Base-by-base conservation (phyloP, 805 yeast genomes). In the Debaryomyces maramus region DNA sequence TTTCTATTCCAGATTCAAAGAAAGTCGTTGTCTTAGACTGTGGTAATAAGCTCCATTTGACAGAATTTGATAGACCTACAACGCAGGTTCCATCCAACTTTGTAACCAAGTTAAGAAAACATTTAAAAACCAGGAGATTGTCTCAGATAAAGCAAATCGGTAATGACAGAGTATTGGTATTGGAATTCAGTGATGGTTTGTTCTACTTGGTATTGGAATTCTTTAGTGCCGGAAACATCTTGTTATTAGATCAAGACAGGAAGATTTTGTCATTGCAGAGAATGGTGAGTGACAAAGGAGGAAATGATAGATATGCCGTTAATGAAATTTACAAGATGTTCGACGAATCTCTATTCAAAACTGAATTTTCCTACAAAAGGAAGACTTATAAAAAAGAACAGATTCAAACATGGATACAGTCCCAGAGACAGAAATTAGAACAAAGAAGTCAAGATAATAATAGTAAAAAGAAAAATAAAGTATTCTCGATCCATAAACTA, bases 161-260 rank as follows among this genome's bases (percentile, higher is more conserved):
- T 0, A 77, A 81, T 52, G 97, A 89, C 56, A 75, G 98, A 60
- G 79, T 88, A n/a, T 68, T 88, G 32, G 95, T 89, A 0, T 61
- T 91, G 32, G 81, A 87, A 44, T 91, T 91, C 63, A 81, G 90
- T 32, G 96, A 88, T 52, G 96, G 96, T 2, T 53, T 78, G 38
- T 81, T 66, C 54, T 83, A 85, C 51, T 65, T 91, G 47, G 96
- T 88, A 0, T 62, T 91, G 38, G 99, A 91, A 61, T 91, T 91
- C 54, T 91, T 90, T 67, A 86, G 97, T 56, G 97, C 97, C 3
- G 99, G 99, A 19, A 91, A 91, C 56, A 78, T 91, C 39, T 67
- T 91, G 14, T 69, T 91, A 15, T 69, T 91, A 45, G 95, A 91
- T 59, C 73, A 78, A 20, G 75, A 82, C 15, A 61, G 71, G 44